phyloP scores from a whole-genome alignment of 306 rosid species.

The Rubus idaeus region DNA sequence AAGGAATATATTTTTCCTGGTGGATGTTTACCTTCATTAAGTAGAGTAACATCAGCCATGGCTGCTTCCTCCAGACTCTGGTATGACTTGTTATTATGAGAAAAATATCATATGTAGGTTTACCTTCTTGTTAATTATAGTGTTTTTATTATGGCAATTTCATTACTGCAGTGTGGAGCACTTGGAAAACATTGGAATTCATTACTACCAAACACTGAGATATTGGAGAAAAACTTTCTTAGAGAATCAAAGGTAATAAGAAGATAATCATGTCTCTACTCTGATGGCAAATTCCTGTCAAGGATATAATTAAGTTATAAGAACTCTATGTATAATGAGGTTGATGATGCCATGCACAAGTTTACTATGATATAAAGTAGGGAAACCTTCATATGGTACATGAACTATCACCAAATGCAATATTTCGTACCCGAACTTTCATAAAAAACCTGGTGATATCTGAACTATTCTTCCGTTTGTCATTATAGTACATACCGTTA shows the following conservation, averaged over 20 bases:
- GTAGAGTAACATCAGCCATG: slow-evolving; percentile 79
- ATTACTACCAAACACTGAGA: slow-evolving; percentile 77
- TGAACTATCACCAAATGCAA: too few species aligned
- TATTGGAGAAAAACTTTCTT: slow-evolving; percentile 78
- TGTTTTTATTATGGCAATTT: not conserved
- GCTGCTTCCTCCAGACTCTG: slow-evolving; percentile 54
- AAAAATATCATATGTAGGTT: not conserved
- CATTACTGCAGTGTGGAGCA: slow-evolving; percentile 65
- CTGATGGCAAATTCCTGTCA: too few species aligned
- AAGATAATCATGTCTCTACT: not conserved
- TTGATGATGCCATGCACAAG: too few species aligned
- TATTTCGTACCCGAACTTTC: too few species aligned
- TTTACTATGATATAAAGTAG: too few species aligned
- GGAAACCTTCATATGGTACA: too few species aligned
- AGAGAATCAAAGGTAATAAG: slow-evolving; percentile 55
- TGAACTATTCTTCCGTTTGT: too few species aligned
- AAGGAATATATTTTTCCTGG: slow-evolving; percentile 87
- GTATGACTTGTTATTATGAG: slow-evolving; percentile 30
- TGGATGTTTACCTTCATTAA: slow-evolving; percentile 71
- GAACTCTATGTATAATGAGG: too few species aligned
- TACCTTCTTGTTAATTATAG: not conserved
- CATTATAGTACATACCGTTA: too few species aligned
- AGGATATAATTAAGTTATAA: too few species aligned
- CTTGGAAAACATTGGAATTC: slow-evolving; percentile 72
- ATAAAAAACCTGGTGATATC: too few species aligned